These are phyloP conservation scores for Scleromitrula shiraiana DNA, from an alignment of 2,329 filamentous ascomycete species.

Conservation along the genomic window DNA sequence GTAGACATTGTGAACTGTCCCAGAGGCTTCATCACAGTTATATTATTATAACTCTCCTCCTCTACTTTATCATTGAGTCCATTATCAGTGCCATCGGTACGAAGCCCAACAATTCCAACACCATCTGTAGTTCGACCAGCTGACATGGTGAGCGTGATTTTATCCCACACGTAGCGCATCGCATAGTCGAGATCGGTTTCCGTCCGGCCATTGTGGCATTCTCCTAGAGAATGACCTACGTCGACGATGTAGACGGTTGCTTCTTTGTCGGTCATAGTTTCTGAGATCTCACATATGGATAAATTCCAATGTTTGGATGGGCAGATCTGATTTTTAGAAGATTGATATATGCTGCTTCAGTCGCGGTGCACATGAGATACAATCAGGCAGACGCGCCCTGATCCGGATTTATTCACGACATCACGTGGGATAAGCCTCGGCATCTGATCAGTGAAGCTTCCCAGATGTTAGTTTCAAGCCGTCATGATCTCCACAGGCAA, in stretches of 20 bases:
- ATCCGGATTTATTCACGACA: background rate
- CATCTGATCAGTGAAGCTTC: background rate
- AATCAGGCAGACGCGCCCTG: slow-evolving; percentile 7
- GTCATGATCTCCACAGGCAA: background rate
- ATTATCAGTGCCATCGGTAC: slow-evolving; percentile 71
- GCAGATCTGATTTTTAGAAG: background rate
- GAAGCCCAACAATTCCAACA: slow-evolving; percentile 73
- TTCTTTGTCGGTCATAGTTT: slow-evolving; percentile 80
- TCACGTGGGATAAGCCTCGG: slow-evolving; percentile 7
- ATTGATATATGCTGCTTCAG: background rate
- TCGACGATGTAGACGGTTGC: slow-evolving; percentile 89
- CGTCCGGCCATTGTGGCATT: slow-evolving; percentile 59
- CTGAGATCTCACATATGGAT: background rate
- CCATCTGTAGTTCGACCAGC: slow-evolving; percentile 63
- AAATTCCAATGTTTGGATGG: background rate
- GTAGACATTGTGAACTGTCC: slow-evolving; percentile 55
- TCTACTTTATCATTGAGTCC: slow-evolving; percentile 44
- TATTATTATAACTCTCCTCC: slow-evolving; percentile 71
- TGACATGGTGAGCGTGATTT: slow-evolving; percentile 65
- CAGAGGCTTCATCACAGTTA: slow-evolving; percentile 68
- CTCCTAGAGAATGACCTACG: slow-evolving; percentile 75
- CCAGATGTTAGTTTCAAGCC: background rate
- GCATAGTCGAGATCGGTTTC: slow-evolving; percentile 83
- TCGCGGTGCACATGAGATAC: background rate
- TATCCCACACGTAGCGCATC: slow-evolving; percentile 93